Evolutionary conservation across 164 flowering plant genomes (phyloP), one percentile per base, ranked within the genome.

Genomic region (Berberis thunbergii): DNA sequence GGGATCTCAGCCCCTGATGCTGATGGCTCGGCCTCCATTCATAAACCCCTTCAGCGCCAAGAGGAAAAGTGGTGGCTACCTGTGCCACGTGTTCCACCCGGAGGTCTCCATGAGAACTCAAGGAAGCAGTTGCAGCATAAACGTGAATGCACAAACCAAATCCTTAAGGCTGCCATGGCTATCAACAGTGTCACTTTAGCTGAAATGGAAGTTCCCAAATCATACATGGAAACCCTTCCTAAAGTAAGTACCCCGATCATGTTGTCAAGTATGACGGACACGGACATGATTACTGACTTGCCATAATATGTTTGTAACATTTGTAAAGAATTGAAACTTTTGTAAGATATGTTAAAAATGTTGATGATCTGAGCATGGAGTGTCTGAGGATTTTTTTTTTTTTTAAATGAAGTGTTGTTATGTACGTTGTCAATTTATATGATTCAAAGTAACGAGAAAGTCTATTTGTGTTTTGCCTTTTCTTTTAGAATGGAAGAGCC

Each of bases 61-160:
- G 90, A 86, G 73, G 97, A 94, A 65, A 94, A 91, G 68, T 94
- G 99, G 99, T 94, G 99, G 99, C 81, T 94, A 40, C 99, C 97
- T 43, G 90, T 86, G 6, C 97, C 99, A n/a, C 88, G 94, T 53
- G 84, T 94, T 12, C 89, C 96, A 38, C 53, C 81, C 4, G 83
- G 80, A 39, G 97, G 97, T 45, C 87, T 94, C 49, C 68, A 68
- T 40, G 97, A 89, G 53, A 72, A 71, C 48, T 74, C 86, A 4
- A 79, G 91, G 69, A 94, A 83, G 74, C 80, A 81, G 66, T 74
- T 94, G 77, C 72, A 70, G 49, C 84, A 87, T 73, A 87, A 81
- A 12, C 89, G 97, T 45, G 99, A 94, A 74, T 85, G 85, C 67
- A 72, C 96, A 2, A 84, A 75, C 64, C 99, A 94, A 70, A 94